Evolutionary conservation across 768 basidiomycete genomes (phyloP), one percentile per base, ranked within the genome.

Genomic region (Stropharia rugosoannulata): DNA sequence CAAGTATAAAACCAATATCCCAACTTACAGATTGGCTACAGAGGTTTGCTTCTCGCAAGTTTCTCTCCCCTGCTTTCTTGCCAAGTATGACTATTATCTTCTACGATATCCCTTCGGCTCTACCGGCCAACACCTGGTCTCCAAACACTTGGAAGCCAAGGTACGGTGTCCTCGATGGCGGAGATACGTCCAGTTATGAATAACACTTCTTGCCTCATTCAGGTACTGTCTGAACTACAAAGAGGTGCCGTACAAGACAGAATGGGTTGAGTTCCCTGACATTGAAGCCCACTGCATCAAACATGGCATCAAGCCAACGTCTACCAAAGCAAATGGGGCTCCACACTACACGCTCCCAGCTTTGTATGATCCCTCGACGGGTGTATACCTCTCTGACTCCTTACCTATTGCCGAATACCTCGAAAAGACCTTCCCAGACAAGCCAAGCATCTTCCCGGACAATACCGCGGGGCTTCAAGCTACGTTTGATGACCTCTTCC

Each of bases 191-290:
- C 40, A 13, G 13, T 19, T n/a, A 41, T 1, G 22, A 25, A 16
- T n/a, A 25, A 15, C 11, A 15, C n/a, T 16, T 16, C 16, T 27
- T 8, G 18, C 8, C 8, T n/a, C 11, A 29, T 10, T n/a, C 10
- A 70, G 70, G 49, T 69, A 64, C 18, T 46, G 52, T 35, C 18
- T 75, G 49, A 73, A 72, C 47, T 70, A 62, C 61, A 73, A 71
- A 64, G 67, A 64, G 2, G 54, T 72, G 29, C 59, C 73, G 0
- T 77, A 77, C 66, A 73, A 70, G 61, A 81, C 80, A 1, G 70
- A 73, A 39, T 80, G 77, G 75, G 62, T 83, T 51, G 81, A 82
- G 49, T 79, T 71, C 56, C 76, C 76, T 2, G 78, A 83, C 49
- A 76, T 85, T 51, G 72, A 64, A 48, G 37, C 49, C 0, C 57